phyloP scores from a whole-genome alignment of 1,284 basidiomycete species.

The Cerrena zonata region DNA sequence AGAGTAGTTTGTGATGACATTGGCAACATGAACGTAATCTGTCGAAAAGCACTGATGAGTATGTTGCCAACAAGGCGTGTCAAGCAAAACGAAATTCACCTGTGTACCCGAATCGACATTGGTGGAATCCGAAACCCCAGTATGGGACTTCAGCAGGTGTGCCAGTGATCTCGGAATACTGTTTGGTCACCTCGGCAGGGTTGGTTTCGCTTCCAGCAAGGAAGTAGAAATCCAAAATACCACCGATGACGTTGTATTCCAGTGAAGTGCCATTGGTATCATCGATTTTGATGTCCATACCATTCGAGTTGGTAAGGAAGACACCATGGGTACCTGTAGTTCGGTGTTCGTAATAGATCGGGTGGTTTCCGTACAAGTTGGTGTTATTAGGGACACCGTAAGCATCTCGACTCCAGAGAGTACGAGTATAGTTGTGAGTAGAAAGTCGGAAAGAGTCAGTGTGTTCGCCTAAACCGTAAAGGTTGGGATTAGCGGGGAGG shows the following conservation, averaged over 20 bases:
- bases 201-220: constrained; percentile 59
- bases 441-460: constrained; percentile 62
- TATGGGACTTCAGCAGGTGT: constrained; percentile 63
- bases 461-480: constrained; percentile 77
- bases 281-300: constrained; percentile 68
- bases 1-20: constrained; percentile 57
- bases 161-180: constrained; percentile 63
- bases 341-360: constrained; percentile 65
- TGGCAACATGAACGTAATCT: constrained; percentile 59
- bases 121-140: constrained; percentile 67
- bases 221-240: constrained; percentile 72
- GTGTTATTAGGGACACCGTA: constrained; percentile 47
- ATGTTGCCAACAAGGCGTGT: background rate
- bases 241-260: constrained; percentile 70
- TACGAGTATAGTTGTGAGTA: constrained; percentile 55
- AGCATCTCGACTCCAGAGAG: constrained; percentile 65
- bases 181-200: constrained; percentile 54
- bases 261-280: constrained; percentile 40
- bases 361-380: constrained; percentile 67
- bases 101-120: constrained; percentile 65
- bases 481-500: constrained; percentile 54
- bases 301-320: constrained; percentile 63
- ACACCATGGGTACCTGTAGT: constrained; percentile 62
- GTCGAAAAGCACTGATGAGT: background rate
- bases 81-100: constrained; percentile 27